phyloP scores from a whole-genome alignment of 371 early-diverging fungal species.

The Dinochytrium kinnereticum region DNA sequence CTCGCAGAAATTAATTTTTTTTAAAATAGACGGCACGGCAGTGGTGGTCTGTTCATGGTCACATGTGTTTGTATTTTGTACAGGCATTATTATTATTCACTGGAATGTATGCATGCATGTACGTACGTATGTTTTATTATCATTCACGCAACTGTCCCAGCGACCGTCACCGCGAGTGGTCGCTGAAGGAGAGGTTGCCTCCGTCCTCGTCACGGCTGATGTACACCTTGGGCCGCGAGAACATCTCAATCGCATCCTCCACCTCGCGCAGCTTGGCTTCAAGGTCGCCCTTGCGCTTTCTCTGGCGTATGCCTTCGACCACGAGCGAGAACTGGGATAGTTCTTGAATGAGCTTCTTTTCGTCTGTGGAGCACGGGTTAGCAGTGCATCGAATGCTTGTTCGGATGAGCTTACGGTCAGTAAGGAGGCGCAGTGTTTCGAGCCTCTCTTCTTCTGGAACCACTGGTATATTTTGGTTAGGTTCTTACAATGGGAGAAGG shows the following conservation, averaged over 20 bases:
- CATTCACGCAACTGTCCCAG: too few relatives aligned
- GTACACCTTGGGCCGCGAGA: conserved; percentile 36
- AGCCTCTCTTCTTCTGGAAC: conserved; percentile 45
- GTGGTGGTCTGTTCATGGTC: too few relatives aligned
- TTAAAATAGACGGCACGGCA: too few relatives aligned
- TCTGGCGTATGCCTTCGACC: conserved; percentile 44
- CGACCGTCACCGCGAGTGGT: too few relatives aligned
- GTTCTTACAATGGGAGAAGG: neutral
- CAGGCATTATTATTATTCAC: too few relatives aligned
- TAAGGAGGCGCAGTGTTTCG: conserved; percentile 37
- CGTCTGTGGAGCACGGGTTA: conserved; percentile 26
- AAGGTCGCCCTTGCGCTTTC: conserved; percentile 39
- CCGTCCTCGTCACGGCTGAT: neutral
- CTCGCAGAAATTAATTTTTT: neutral
- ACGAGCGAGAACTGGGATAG: conserved; percentile 47
- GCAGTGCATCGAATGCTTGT: too few relatives aligned
- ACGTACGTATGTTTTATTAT: too few relatives aligned
- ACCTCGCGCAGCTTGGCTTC: conserved; percentile 46
- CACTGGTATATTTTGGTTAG: conserved; percentile 19
- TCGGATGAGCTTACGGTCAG: conserved; percentile 32
- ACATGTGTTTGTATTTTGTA: too few relatives aligned
- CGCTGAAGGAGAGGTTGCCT: neutral
- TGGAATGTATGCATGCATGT: too few relatives aligned
- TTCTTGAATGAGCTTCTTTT: conserved; percentile 35
- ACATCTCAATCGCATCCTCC: conserved; percentile 48